These are phyloP conservation scores for Pestalotiopsis sp. DNA, from an alignment of 2,329 filamentous ascomycete genomes.

Conservation along the genomic window DNA sequence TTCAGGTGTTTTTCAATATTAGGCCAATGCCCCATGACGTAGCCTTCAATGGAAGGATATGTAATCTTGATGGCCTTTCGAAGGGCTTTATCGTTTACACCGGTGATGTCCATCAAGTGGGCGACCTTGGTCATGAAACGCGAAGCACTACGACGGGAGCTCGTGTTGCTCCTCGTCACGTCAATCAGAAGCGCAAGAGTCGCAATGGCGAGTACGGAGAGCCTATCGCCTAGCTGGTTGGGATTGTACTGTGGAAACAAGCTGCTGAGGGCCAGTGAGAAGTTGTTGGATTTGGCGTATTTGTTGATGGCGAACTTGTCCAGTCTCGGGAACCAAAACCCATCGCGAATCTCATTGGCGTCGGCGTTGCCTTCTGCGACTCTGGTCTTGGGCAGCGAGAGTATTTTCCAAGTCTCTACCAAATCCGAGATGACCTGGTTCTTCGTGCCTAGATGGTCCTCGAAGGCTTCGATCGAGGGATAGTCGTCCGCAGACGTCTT, in stretches of 20 bases:
- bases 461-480: slow-evolving; percentile 26
- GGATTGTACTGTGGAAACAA: slow-evolving; percentile 36
- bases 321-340: slow-evolving; percentile 30
- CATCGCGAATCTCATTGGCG: slow-evolving; percentile 23
- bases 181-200: slow-evolving; percentile 41
- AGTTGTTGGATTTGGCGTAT: slow-evolving; percentile 22
- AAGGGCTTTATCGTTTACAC: slow-evolving; percentile 19
- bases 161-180: slow-evolving; percentile 20
- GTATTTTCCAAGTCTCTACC: slow-evolving; percentile 41
- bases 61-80: slow-evolving; percentile 13
- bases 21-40: slow-evolving; percentile 29
- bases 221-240: slow-evolving; percentile 22
- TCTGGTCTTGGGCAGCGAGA: slow-evolving; percentile 32
- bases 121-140: slow-evolving; percentile 27
- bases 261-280: slow-evolving; percentile 30
- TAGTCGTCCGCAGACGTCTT: slow-evolving; percentile 25
- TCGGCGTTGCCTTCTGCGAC: slow-evolving; percentile 3
- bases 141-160: slow-evolving; percentile 20
- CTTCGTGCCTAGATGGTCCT: slow-evolving; percentile 29
- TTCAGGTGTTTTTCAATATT: slow-evolving; percentile 21
- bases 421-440: slow-evolving; percentile 39
- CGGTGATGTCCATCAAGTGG: slow-evolving; percentile 24
- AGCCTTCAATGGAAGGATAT: slow-evolving; percentile 23
- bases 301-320: slow-evolving; percentile 21
- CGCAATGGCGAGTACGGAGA: slow-evolving; percentile 37